Base-by-base conservation (phyloP, 2,329 filamentous ascomycete species). In the Aspergillus costaricaensis region DNA sequence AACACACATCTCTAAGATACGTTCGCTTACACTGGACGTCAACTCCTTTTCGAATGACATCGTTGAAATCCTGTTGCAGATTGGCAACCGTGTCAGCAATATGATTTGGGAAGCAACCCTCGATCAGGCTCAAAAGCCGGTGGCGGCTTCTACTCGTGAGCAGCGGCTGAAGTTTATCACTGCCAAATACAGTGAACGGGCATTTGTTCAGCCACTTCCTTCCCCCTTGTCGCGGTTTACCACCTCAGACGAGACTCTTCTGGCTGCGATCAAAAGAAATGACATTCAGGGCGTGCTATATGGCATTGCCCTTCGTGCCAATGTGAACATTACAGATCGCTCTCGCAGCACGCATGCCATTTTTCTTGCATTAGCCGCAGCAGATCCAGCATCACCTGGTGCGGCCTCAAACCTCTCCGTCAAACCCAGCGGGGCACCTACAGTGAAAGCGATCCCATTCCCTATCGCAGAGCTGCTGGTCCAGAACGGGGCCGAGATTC, bases 11-110 rank as follows among this genome's bases (percentile, higher is more conserved):
- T 96, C 92, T 76, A 99, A 99, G 79, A 88, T 99, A 43, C 90
- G 95, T 57, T 98, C 95, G 12, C 84, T 99, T 44, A 99, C 95
- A 0, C 84, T 99, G 44, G 95, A 99, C 73, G 96, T 96, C 67
- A 93, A 91, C 57, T 97, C 93, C 0, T 99, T 99, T 75, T 98
- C 95, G 3, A 89, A 91, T 68, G 96, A 99, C 81, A 96, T 98
- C 74, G 90, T 99, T 74, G 96, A 99, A 73, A 85, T 99, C 51
- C 84, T 99, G 44, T 82, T 97, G 60, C 88, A 94, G 60, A 88
- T 99, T 64, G 96, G 96, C 63, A 99, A 99, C 74, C 87, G 93
- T 54, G 88, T 97, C 55, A 95, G 93, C 69, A 99, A 99, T 77
- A 94, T 94, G 88, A 84, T 99, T 19, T 99, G 93, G 92, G 95